Base-by-base conservation (phyloP, 2,329 filamentous ascomycete species). In the Claviceps capensis region DNA sequence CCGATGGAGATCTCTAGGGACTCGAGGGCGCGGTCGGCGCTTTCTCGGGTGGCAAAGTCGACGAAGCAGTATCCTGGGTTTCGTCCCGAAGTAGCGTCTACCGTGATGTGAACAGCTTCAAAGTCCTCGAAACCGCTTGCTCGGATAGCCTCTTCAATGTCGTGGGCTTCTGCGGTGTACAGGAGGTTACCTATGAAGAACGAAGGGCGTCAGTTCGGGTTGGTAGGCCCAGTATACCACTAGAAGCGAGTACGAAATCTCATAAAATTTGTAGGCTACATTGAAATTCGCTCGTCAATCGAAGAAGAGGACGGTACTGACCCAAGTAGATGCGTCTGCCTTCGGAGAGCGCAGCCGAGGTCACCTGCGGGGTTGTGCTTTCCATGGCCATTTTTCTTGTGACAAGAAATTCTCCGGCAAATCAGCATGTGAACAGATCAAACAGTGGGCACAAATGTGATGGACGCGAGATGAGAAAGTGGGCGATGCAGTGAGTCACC, bases 31-130 rank as follows among this genome's bases (percentile, higher is more conserved):
- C 56, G 54, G 4, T 77, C 71, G 3, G 83, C 83, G 34, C 78
- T 70, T 30, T 78, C 77, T 46, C 72, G 72, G 47, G 71, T 73
- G 46, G 66, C 65, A 53, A 88, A 78, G 60, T 88, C 83, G 46
- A 87, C 78, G 59, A 88, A 88, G 68, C 83, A 88, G 67, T 53
- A 53, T 40, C 81, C 83, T 0, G 83, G 83, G 62, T 87, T 88
- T 45, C 83, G 73, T 42, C 76, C 78, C 34, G 77, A 83, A 63
- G 84, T 79, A 1, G 81, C 77, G 59, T 88, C 83, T 50, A 84
- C 74, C 1, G 81, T 82, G 59, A 88, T 83, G 62, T 84, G 80
- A 56, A 87, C 77, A 47, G 78, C 76, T 57, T 76, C 72, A 52
- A 67, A 67, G 14, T 63, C 57, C 3, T 56, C 63, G 16, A 73